Base-by-base conservation (phyloP, 345 rosid genomes). In the Bruguiera gymnorhiza region DNA sequence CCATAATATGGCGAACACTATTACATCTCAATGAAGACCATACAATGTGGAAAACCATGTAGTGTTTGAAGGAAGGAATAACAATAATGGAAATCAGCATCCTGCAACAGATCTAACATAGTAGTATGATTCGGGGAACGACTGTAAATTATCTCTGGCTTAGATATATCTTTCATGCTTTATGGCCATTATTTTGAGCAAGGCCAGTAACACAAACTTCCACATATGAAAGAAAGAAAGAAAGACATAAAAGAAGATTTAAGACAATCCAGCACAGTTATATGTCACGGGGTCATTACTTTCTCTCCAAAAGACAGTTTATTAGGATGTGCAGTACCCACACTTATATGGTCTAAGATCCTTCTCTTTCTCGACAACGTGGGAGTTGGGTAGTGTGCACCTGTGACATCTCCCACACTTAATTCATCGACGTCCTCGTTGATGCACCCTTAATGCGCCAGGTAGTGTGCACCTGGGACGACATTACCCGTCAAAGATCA, bases 41-140 rank as follows among this genome's bases (percentile, higher is more conserved):
- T 70, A 76, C 9, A 68, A 55, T 8, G 37, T 8, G 5, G 75
- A 76, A 61, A 70, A 65, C 46, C 72, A 67, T 29, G 77, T 76
- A 43, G 16, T 32, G 36, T 69, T 20, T 67, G 80, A 73, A 39
- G 68, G 32, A 9, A 73, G 73, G 36, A 79, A 70, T 73, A 59
- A 52, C 2, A 52, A 71, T 59, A 73, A 62, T 80, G 70, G 60
- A 32, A 72, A 65, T 71, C 88, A 77, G 48, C 93, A 83, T 72
- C 83, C 85, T 1, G 62, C 78, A 68, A 88, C 88, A 21, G 80
- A 78, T 30, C 70, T 90, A 48, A 77, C 76, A 0, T 34, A 34
- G 37, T 7, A 7, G 9, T 34, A 70, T 75, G 77, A 67, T 60
- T 43, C 50, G 15, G 50, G 18, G 18, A 43, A 13, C 19, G 13